phyloP scores from a whole-genome alignment of 495 filamentous ascomycete species.

The Penicillium argentinense region DNA sequence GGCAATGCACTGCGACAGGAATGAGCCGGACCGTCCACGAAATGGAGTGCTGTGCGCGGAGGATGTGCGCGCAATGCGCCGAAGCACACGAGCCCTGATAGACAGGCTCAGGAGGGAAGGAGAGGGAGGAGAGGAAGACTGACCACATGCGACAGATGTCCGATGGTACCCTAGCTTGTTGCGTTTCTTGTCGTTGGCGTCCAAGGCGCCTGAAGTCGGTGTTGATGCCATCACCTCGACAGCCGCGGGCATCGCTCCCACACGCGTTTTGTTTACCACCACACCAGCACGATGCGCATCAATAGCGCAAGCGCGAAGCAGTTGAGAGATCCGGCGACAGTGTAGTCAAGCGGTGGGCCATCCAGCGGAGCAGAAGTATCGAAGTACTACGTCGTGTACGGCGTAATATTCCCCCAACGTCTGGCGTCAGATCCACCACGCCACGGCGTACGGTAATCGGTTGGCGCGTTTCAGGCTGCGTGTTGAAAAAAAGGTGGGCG shows the following conservation, averaged over 20 bases:
- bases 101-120: background rate
- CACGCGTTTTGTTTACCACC: slow-evolving; percentile 10
- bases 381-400: too few species aligned
- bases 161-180: slow-evolving; percentile 98
- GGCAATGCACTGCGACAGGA: slow-evolving; percentile 73
- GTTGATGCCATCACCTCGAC: slow-evolving; percentile 66
- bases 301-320: slow-evolving; percentile 25
- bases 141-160: slow-evolving; percentile 96
- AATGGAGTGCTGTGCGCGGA: background rate
- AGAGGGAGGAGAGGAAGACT: slow-evolving; percentile 39
- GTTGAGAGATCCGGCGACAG: slow-evolving; percentile 11
- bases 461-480: too few species aligned
- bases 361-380: too few species aligned
- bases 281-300: slow-evolving; percentile 40
- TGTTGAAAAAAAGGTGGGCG: too few species aligned
- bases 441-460: too few species aligned
- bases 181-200: slow-evolving; percentile 73
- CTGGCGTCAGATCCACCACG: too few species aligned
- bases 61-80: background rate
- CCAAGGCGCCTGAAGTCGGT: slow-evolving; percentile 58
- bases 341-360: background rate
- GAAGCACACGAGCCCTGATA: too few species aligned
- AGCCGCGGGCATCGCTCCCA: slow-evolving; percentile 43
- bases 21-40: slow-evolving; percentile 18
- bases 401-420: too few species aligned